Conservation (phyloP, 768 basidiomycete genomes). For the Rhizopogon roseolus region DNA sequence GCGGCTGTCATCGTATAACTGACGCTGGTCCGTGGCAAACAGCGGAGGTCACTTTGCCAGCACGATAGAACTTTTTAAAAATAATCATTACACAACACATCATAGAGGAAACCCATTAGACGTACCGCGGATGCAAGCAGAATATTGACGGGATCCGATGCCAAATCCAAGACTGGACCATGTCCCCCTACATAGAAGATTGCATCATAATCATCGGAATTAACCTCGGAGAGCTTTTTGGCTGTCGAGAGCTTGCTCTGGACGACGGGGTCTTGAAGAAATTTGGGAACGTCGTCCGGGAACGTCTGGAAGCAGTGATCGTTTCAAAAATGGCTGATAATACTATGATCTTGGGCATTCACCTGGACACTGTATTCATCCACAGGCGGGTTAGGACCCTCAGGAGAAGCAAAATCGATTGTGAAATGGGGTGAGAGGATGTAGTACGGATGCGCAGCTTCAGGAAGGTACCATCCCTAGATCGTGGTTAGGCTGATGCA, state of each 20-base stretch:
- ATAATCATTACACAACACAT: neutral
- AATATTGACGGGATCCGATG: constrained; percentile 50
- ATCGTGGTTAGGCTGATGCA: neutral
- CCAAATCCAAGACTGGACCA: constrained; percentile 71
- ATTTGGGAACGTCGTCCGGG: constrained; percentile 53
- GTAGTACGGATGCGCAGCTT: constrained; percentile 73
- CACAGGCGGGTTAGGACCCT: constrained; percentile 66
- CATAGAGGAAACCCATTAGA: constrained; percentile 2
- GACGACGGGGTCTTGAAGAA: constrained; percentile 56
- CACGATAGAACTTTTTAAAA: constrained; percentile 52
- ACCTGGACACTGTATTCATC: constrained; percentile 55
- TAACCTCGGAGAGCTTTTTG: constrained; percentile 58
- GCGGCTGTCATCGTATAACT: constrained; percentile 18
- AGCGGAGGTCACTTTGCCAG: constrained; percentile 61
- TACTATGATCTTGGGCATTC: constrained; percentile 1
- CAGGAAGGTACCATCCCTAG: constrained; percentile 76
- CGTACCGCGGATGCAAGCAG: constrained; percentile 53
- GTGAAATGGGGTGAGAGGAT: constrained; percentile 42
- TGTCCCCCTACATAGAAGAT: constrained; percentile 81
- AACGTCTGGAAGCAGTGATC: constrained; percentile 33
- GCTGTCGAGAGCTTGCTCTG: constrained; percentile 49
- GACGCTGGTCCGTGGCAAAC: constrained; percentile 82
- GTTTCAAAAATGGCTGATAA: neutral
- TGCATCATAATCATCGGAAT: constrained; percentile 58
- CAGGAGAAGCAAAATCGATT: constrained; percentile 58